These are phyloP conservation scores for Trichoderma hamatum DNA, from an alignment of 2,329 filamentous ascomycete genomes.

Conservation along the genomic window DNA sequence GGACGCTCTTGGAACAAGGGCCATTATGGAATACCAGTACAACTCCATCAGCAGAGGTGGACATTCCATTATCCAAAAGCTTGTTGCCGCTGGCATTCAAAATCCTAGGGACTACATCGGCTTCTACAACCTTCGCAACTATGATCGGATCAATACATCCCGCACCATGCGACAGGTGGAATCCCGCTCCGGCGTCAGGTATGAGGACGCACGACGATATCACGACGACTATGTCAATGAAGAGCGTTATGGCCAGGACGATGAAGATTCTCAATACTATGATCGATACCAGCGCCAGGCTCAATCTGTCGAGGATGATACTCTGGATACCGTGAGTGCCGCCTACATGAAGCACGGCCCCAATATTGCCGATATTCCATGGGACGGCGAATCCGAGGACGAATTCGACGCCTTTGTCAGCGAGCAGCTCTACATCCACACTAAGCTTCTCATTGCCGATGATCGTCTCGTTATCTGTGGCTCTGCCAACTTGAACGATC, in stretches of 20 bases:
- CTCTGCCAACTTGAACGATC: slow-evolving; percentile 61
- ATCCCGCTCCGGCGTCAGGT: slow-evolving; percentile 64
- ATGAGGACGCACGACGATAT: slow-evolving; percentile 66
- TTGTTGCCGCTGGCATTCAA: slow-evolving; percentile 67
- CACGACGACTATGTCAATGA: slow-evolving; percentile 61
- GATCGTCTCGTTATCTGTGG: slow-evolving; percentile 82
- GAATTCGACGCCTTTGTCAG: slow-evolving; percentile 65
- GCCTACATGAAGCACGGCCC: slow-evolving; percentile 83
- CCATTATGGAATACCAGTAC: slow-evolving; percentile 90
- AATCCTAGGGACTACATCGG: slow-evolving; percentile 74
- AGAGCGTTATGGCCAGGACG: slow-evolving; percentile 45
- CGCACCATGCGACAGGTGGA: slow-evolving; percentile 64
- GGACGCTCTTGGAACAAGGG: slow-evolving; percentile 73
- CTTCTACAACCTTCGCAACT: slow-evolving; percentile 85
- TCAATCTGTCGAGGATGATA: slow-evolving; percentile 53
- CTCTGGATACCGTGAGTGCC: slow-evolving; percentile 75
- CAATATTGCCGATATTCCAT: slow-evolving; percentile 64
- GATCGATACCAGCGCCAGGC: slow-evolving; percentile 72
- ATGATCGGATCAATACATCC: slow-evolving; percentile 78
- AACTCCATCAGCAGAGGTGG: slow-evolving; percentile 76
- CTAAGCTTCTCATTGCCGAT: slow-evolving; percentile 78
- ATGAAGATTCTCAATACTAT: slow-evolving; percentile 21
- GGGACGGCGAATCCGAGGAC: slow-evolving; percentile 56
- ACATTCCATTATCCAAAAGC: slow-evolving; percentile 74
- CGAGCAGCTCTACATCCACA: slow-evolving; percentile 66